Conservation (phyloP, 2,329 filamentous ascomycete species). For the Colletotrichum sp. region DNA sequence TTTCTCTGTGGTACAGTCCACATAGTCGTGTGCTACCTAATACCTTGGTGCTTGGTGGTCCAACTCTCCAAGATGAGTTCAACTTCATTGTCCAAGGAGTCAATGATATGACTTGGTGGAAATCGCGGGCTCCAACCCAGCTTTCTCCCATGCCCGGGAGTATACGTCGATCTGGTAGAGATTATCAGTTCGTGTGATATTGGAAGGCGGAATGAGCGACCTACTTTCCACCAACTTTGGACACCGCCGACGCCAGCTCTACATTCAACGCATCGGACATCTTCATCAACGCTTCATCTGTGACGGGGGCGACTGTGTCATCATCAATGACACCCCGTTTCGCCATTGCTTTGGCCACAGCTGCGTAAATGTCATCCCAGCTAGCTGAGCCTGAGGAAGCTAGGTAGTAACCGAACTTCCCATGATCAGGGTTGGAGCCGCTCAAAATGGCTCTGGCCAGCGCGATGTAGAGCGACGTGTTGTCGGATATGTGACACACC, state of each 20-base stretch:
- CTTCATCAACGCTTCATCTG: neutral
- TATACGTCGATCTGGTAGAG: neutral
- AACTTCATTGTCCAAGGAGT: neutral
- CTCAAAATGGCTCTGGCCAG: neutral
- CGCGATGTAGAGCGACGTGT: neutral
- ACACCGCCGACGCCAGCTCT: neutral
- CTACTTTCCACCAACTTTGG: neutral
- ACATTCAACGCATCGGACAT: neutral
- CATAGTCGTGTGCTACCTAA: neutral
- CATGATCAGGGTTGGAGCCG: neutral
- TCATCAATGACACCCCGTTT: neutral
- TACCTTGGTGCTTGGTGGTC: neutral
- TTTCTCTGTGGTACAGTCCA: neutral
- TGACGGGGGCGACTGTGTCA: neutral
- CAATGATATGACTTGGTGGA: neutral
- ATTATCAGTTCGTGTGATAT: neutral
- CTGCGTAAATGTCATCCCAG: neutral
- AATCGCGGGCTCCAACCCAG: neutral
- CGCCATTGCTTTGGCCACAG: neutral
- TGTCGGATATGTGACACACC: neutral
- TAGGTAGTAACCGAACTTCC: neutral
- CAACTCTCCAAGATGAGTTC: neutral
- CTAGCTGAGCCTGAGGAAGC: neutral
- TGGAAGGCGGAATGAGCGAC: neutral
- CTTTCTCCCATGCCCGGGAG: neutral